Conservation (phyloP, 345 rosid species). For the Citrus hindsii region DNA sequence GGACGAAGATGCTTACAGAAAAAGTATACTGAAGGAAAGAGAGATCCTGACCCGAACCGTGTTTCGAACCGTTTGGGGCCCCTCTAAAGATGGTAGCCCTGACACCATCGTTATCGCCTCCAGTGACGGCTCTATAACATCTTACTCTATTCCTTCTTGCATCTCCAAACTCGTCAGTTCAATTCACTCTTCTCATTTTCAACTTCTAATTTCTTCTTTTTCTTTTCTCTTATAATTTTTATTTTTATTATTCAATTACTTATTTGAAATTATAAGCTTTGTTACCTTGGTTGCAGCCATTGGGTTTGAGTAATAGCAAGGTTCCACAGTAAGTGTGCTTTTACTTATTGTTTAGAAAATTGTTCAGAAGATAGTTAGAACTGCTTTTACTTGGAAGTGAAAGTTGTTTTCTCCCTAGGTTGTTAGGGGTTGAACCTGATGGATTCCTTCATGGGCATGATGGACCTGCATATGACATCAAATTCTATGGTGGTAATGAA, state of each 20-base stretch:
- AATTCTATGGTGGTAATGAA: conserved; percentile 70
- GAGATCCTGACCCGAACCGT: conserved; percentile 66
- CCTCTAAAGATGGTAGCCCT: conserved; percentile 51
- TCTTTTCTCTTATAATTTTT: neutral
- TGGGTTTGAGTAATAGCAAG: conserved; percentile 27
- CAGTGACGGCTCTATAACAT: conserved; percentile 80
- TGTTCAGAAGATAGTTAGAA: neutral
- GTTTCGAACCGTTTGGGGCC: conserved; percentile 79
- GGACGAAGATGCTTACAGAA: conserved; percentile 75
- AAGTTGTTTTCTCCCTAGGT: conserved; percentile 13
- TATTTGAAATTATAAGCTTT: neutral
- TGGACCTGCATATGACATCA: conserved; percentile 91
- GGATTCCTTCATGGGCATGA: conserved; percentile 68
- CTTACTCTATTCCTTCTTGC: conserved; percentile 68
- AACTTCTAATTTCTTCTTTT: neutral
- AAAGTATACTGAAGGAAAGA: conserved; percentile 61
- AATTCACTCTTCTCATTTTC: neutral
- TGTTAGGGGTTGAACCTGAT: conserved; percentile 54
- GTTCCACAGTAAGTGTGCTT: conserved; percentile 41
- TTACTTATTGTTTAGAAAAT: neutral
- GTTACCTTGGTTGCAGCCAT: conserved; percentile 29
- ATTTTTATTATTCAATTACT: neutral
- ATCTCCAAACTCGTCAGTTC: conserved; percentile 46
- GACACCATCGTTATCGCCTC: conserved; percentile 62
- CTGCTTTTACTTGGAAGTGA: neutral